Conservation (phyloP, 2,329 filamentous ascomycete genomes). For the Hirsutella thompsonii region DNA sequence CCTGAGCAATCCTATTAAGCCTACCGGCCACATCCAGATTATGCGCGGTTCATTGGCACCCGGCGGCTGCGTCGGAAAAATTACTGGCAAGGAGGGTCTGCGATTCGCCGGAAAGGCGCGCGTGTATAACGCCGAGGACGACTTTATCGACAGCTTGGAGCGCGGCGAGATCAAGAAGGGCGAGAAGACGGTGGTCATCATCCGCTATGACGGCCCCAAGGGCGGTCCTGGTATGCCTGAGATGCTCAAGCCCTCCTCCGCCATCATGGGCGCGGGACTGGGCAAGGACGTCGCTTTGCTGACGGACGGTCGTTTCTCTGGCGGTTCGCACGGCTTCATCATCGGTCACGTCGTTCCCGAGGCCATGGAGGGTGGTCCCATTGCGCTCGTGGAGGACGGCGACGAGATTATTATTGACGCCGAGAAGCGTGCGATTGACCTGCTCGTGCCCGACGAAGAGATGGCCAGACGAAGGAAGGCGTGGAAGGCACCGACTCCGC, state of each 20-base stretch:
- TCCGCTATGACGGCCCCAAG: conserved; percentile 88
- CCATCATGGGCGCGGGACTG: conserved; percentile 83
- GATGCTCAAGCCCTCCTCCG: conserved; percentile 84
- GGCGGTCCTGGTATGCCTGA: conserved; percentile 92
- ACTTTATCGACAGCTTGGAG: conserved; percentile 67
- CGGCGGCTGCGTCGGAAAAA: conserved; percentile 80
- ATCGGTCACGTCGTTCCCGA: conserved; percentile 84
- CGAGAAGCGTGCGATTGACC: conserved; percentile 55
- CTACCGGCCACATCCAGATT: conserved; percentile 80
- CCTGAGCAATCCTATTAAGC: conserved; percentile 72
- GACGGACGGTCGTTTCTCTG: conserved; percentile 65
- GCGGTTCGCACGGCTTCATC: conserved; percentile 74
- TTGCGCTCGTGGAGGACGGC: conserved; percentile 69
- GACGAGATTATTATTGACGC: conserved; percentile 75
- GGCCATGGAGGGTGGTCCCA: conserved; percentile 74
- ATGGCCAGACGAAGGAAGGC: conserved; percentile 40
- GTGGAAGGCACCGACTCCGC: conserved; percentile 50
- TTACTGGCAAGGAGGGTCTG: conserved; percentile 88
- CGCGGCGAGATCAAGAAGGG: conserved; percentile 67
- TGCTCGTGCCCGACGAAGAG: conserved; percentile 54
- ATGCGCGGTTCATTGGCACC: conserved; percentile 76
- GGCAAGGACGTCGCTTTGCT: conserved; percentile 63
- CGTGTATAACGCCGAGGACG: conserved; percentile 73
- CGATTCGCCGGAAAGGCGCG: conserved; percentile 68
- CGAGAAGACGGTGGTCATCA: conserved; percentile 81